Evolutionary conservation across 2,329 filamentous ascomycete species (phyloP).

Genomic region (Alternaria alternata): DNA sequence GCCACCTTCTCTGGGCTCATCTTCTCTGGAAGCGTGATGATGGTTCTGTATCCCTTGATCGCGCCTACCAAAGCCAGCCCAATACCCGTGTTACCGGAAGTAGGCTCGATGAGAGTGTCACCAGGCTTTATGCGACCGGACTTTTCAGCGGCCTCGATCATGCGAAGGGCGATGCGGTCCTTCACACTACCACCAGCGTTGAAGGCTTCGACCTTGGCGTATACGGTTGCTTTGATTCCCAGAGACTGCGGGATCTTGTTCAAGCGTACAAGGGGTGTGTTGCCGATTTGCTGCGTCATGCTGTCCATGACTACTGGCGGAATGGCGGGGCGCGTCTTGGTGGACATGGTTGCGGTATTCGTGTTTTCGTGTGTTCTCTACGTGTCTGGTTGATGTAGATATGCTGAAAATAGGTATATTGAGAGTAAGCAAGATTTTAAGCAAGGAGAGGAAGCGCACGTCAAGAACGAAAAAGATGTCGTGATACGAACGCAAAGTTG

Average conservation of each 20-base stretch:
- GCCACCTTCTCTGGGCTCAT: slow-evolving; percentile 99
- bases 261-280: slow-evolving; percentile 92
- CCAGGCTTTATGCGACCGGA: slow-evolving; percentile 94
- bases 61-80: slow-evolving; percentile 92
- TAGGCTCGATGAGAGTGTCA: slow-evolving; percentile 96
- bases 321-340: slow-evolving; percentile 58
- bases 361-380: neutral
- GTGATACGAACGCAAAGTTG: slow-evolving; percentile 7
- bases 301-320: slow-evolving; percentile 68
- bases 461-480: slow-evolving; percentile 2
- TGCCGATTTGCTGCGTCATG: slow-evolving; percentile 88
- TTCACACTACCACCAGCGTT: slow-evolving; percentile 95
- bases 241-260: slow-evolving; percentile 93
- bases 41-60: slow-evolving; percentile 97
- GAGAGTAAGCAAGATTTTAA: neutral
- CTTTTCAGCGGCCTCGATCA: slow-evolving; percentile 95
- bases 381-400: neutral
- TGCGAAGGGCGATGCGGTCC: slow-evolving; percentile 92
- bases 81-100: slow-evolving; percentile 97
- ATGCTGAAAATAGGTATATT: neutral
- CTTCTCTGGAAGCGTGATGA: slow-evolving; percentile 98
- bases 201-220: slow-evolving; percentile 91
- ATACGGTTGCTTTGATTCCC: slow-evolving; percentile 87
- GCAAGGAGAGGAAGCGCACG: slow-evolving; percentile 11
- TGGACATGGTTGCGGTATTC: slow-evolving; percentile 52